Conservation (phyloP, 1,284 basidiomycete species). For the Acaromyces ingoldii region DNA sequence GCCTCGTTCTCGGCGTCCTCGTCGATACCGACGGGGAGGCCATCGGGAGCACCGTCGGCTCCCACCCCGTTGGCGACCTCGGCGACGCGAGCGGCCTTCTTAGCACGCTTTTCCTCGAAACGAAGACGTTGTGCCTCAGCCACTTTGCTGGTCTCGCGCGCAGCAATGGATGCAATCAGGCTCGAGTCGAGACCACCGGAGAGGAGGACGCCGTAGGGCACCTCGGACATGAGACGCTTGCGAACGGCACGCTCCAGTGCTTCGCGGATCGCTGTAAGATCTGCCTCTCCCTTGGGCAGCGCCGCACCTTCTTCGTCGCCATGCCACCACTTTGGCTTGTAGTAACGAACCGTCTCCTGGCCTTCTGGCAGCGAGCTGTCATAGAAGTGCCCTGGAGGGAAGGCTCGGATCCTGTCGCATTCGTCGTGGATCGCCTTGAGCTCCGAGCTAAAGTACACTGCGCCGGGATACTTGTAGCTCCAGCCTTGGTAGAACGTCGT, state of each 20-base stretch:
- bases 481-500: slow-evolving; percentile 97
- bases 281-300: slow-evolving; percentile 64
- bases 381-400: slow-evolving; percentile 88
- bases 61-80: slow-evolving; percentile 43
- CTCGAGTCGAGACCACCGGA: slow-evolving; percentile 94
- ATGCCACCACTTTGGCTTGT: slow-evolving; percentile 51
- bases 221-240: slow-evolving; percentile 97
- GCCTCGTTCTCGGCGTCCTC: slow-evolving; percentile 47
- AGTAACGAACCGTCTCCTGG: slow-evolving; percentile 51
- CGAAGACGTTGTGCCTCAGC: slow-evolving; percentile 54
- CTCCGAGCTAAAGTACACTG: slow-evolving; percentile 89
- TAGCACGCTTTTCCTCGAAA: slow-evolving; percentile 56
- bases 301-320: slow-evolving; percentile 53
- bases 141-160: slow-evolving; percentile 88
- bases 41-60: slow-evolving; percentile 19
- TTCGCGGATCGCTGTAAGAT: slow-evolving; percentile 62
- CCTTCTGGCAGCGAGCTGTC: slow-evolving; percentile 44
- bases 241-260: slow-evolving; percentile 85
- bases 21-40: slow-evolving; percentile 28
- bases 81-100: slow-evolving; percentile 38
- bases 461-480: slow-evolving; percentile 76
- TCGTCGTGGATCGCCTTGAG: slow-evolving; percentile 88
- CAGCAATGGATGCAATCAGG: slow-evolving; percentile 93
- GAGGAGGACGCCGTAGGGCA: slow-evolving; percentile 93
- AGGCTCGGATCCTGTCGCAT: slow-evolving; percentile 89